Percentiles rank a stretch among this genome's conserved stretches.
Conservation (phyloP, 2,329 filamentous ascomycete species). For the Trichoderma polysporum region DNA sequence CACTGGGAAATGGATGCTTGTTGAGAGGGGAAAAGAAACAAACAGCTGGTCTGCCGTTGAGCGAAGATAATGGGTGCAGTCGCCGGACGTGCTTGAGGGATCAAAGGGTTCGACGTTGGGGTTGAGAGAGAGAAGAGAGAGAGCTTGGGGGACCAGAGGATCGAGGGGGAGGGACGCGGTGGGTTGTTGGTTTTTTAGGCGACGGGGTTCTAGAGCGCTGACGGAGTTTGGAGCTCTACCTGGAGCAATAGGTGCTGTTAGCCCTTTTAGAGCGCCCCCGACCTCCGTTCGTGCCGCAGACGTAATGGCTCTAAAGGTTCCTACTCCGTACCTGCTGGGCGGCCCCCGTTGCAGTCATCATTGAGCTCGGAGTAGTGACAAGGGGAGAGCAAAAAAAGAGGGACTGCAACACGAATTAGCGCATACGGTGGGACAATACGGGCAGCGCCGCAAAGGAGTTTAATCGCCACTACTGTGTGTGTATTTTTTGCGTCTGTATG, state of each 20-base stretch:
- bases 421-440: too few species aligned
- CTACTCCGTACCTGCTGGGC: conserved; percentile 4
- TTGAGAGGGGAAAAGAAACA: background rate
- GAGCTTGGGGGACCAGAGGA: conserved; percentile 4
- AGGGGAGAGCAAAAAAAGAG: too few species aligned
- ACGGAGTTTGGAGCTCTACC: conserved; percentile 18
- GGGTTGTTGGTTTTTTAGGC: conserved; percentile 19
- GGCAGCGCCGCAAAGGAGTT: too few species aligned
- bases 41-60: background rate
- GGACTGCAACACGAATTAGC: too few species aligned
- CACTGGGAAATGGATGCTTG: background rate
- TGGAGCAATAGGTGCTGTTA: conserved; percentile 5
- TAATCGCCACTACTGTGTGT: too few species aligned
- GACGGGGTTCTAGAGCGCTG: conserved; percentile 17
- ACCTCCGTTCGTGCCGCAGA: conserved; percentile 13
- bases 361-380: background rate
- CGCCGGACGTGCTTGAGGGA: conserved; percentile 2
- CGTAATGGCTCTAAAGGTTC: background rate
- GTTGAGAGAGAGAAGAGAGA: conserved; percentile 3
- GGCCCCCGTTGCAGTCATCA: conserved; percentile 5
- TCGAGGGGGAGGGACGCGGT: conserved; percentile 10
- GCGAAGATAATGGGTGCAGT: background rate
- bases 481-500: too few species aligned
- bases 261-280: conserved; percentile 12
- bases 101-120: conserved; percentile 12